phyloP scores from a whole-genome alignment of 2,329 filamentous ascomycete genomes.

The Fusarium neocosmosporiellum region DNA sequence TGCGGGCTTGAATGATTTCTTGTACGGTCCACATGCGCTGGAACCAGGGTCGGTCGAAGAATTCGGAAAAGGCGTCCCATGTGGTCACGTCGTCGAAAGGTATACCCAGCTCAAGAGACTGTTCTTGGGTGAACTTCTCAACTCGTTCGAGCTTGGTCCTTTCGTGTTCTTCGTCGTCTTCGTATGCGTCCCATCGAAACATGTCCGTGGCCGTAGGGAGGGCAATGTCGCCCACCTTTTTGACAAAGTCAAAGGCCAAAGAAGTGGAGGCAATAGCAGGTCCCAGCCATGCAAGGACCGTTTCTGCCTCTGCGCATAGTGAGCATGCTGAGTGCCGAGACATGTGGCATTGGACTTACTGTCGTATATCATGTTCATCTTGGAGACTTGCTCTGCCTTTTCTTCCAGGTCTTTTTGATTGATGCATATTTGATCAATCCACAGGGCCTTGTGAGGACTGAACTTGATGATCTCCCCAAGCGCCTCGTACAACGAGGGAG shows the following conservation, averaged over 20 bases:
- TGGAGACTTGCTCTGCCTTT: constrained; percentile 25
- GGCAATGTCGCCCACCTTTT: constrained; percentile 23
- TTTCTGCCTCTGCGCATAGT: constrained; percentile 27
- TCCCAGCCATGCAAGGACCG: constrained; percentile 31
- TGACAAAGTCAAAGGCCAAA: constrained; percentile 13
- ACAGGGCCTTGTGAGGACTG: constrained; percentile 16
- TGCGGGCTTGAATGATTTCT: constrained; percentile 36
- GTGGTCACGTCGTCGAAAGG: constrained; percentile 16
- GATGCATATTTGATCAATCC: constrained; percentile 37
- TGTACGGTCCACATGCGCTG: constrained; percentile 38
- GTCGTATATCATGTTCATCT: constrained; percentile 35
- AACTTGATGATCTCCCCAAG: constrained; percentile 14
- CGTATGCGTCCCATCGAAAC: constrained; percentile 22
- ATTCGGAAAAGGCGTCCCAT: constrained; percentile 22
- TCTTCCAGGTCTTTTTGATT: constrained; percentile 24
- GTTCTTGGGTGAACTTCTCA: constrained; percentile 12
- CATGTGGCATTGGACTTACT: background rate
- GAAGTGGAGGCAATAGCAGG: constrained; percentile 2
- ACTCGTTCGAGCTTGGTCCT: constrained; percentile 16
- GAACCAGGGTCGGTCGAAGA: constrained; percentile 34
- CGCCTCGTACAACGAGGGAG: constrained; percentile 19
- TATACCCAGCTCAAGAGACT: constrained; percentile 20
- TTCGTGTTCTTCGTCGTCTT: background rate
- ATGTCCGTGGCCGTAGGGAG: constrained; percentile 27
- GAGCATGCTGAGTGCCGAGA: background rate